phyloP scores from a whole-genome alignment of 495 filamentous ascomycete genomes.

The Penicillium pancosmium region DNA sequence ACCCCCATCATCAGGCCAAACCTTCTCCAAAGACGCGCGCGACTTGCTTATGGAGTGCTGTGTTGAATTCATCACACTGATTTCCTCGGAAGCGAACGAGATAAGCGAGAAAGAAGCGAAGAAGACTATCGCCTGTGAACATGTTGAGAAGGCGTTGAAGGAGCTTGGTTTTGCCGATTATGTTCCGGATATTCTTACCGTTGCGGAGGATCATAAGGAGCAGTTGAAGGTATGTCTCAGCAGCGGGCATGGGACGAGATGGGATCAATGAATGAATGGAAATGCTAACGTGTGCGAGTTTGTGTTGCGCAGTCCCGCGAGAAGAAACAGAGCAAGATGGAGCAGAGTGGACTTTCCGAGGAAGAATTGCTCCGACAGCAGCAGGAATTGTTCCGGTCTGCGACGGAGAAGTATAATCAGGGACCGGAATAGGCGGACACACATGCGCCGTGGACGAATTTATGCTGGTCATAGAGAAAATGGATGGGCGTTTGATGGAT shows the following conservation, averaged over 20 bases:
- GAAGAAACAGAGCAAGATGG: constrained; percentile 96
- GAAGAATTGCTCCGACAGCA: constrained; percentile 89
- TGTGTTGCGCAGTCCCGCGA: constrained; percentile 71
- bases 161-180: constrained; percentile 92
- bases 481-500: constrained; percentile 23
- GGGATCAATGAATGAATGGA: neutral
- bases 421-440: constrained; percentile 38
- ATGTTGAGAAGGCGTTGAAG: constrained; percentile 88
- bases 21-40: constrained; percentile 89
- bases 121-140: constrained; percentile 97
- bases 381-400: constrained; percentile 85
- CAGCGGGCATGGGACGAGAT: neutral
- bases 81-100: constrained; percentile 96
- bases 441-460: constrained; percentile 13
- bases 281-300: neutral
- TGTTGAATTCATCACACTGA: constrained; percentile 97
- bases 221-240: constrained; percentile 69
- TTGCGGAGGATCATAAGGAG: constrained; percentile 90
- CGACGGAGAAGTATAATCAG: constrained; percentile 72
- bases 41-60: constrained; percentile 98
- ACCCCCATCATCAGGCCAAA: constrained; percentile 64
- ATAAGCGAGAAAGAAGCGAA: constrained; percentile 98
- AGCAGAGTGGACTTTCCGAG: constrained; percentile 85
- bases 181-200: constrained; percentile 79
- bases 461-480: constrained; percentile 46